A percentile compares a stretch with the other conserved stretches of the same genome.
Conservation (phyloP, 257 asterid species). For the Mentha longifolia region DNA sequence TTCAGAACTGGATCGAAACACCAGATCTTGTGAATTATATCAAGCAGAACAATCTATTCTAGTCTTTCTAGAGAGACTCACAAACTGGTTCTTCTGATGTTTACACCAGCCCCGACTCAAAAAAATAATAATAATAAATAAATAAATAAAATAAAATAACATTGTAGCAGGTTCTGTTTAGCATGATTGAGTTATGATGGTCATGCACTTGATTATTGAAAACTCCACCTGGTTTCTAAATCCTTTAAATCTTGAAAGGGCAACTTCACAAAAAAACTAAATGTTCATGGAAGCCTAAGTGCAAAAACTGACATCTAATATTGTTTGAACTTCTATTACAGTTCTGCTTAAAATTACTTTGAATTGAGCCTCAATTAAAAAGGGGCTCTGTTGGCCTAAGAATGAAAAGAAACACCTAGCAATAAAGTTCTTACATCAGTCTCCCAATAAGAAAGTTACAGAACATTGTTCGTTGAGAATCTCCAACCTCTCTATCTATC, state of each 20-base stretch:
- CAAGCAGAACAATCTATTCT: neutral
- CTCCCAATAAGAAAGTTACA: neutral
- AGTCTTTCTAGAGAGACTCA: neutral
- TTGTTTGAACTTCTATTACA: slow-evolving; percentile 7
- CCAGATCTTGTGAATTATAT: slow-evolving; percentile 2
- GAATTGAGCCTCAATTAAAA: slow-evolving; percentile 8
- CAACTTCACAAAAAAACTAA: neutral
- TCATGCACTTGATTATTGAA: neutral
- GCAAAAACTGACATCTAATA: slow-evolving; percentile 6
- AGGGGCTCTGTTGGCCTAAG: slow-evolving; percentile 2
- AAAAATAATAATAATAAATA: too few relatives aligned
- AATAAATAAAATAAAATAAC: too few relatives aligned
- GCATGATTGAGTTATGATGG: slow-evolving; percentile 1
- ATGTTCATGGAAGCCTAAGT: slow-evolving; percentile 6
- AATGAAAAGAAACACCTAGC: neutral
- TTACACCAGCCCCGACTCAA: neutral
- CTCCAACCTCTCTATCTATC: neutral
- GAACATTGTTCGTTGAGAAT: neutral
- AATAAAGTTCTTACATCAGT: slow-evolving; percentile 5
- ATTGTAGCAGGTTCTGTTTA: neutral
- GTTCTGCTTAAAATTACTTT: neutral
- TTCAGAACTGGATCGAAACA: slow-evolving; percentile 1
- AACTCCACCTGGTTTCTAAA: slow-evolving; percentile 5
- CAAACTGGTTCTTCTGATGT: slow-evolving; percentile 2
- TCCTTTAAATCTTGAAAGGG: neutral